Base-by-base conservation (phyloP, 805 yeast genomes). In the Candida jianshihensis region DNA sequence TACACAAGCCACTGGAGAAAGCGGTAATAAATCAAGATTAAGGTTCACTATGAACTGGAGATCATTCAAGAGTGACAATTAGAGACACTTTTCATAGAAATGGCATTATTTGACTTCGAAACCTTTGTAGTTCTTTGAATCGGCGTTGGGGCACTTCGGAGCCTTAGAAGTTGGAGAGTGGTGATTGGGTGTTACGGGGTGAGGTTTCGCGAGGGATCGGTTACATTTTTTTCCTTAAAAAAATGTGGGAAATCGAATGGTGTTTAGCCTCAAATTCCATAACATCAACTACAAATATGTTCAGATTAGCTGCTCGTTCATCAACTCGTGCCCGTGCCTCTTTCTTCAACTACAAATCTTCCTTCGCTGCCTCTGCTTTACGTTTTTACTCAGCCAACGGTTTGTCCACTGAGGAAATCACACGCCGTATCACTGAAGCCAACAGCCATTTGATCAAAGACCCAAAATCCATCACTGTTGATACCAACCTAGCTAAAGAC, bases 391-490 rank as follows among this genome's bases (percentile, higher is more conserved):
- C 73, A 15, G 73, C 82, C 36, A 75, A 81, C 39, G 73, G 84
- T 24, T 65, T 88, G 51, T 67, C 81, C 42, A 75, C 78, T 57
- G 83, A 79, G 28, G 96, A 86, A 57, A 89, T 89, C 46, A 74
- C 87, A 49, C 70, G 74, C 45, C 78, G 97, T 65, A 83, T 92
- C 37, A 66, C 81, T 43, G 85, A 82, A 53, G 95, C 92, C 39
- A 70, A 81, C 60, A 70, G 69, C 56, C 70, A 78, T 22, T 76
- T 79, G 49, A 75, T 71, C 60, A 79, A 81, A 63, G 72, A 74
- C 44, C 63, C 74, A 34, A 71, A 68, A 38, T 64, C 40, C 17
- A 39, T 69, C 38, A 53, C 64, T 12, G 52, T 66, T 27, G 53
- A 56, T 37, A 58, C 70, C 27, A 51, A 60, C 25, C 59, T 69